phyloP scores from a whole-genome alignment of 2,329 filamentous ascomycete genomes.

The Magnaporthiopsis rhizophila region DNA sequence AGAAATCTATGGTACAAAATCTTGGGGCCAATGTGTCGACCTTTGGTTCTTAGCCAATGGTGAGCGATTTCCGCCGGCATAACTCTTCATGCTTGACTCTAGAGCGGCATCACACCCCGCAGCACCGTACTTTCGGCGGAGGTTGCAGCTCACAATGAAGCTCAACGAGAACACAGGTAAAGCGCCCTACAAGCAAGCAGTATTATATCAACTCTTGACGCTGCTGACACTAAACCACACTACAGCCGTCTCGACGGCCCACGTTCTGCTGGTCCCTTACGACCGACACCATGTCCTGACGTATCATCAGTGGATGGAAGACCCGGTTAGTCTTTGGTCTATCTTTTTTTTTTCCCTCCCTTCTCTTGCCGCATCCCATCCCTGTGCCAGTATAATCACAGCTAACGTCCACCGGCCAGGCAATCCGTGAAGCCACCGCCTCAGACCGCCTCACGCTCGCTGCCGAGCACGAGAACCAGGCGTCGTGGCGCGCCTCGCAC shows the following conservation, averaged over 20 bases:
- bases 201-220: background rate
- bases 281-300: slow-evolving; percentile 69
- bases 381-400: too few relatives aligned
- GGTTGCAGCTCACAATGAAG: slow-evolving; percentile 26
- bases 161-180: slow-evolving; percentile 37
- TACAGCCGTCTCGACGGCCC: slow-evolving; percentile 57
- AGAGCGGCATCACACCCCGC: background rate
- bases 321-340: slow-evolving; percentile 41
- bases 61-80: background rate
- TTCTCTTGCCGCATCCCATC: background rate
- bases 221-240: background rate
- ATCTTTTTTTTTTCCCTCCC: background rate
- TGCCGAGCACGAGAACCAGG: slow-evolving; percentile 86
- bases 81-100: background rate
- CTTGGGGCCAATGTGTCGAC: background rate
- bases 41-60: background rate
- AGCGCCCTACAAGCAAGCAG: background rate
- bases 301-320: slow-evolving; percentile 91
- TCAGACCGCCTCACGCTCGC: slow-evolving; percentile 74
- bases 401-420: slow-evolving; percentile 33
- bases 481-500: slow-evolving; percentile 69
- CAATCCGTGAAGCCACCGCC: slow-evolving; percentile 75
- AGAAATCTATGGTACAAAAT: background rate
- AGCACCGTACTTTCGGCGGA: background rate
- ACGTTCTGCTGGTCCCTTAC: slow-evolving; percentile 76